These are phyloP conservation scores for Baorangia bicolor DNA, from an alignment of 768 basidiomycete genomes.

Conservation along the genomic window DNA sequence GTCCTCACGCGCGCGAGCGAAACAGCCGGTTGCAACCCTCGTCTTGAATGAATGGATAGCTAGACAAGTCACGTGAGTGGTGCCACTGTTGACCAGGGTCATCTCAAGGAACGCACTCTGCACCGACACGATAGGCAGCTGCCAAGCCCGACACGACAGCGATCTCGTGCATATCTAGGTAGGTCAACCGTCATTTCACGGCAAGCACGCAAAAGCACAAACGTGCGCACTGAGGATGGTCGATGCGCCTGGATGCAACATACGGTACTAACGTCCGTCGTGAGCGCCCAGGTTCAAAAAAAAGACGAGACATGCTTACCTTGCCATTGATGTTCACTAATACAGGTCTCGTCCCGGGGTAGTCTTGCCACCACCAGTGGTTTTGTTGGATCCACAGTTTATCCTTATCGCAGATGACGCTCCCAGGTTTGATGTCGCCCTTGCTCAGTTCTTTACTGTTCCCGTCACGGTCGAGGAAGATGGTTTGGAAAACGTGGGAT, in stretches of 20 bases:
- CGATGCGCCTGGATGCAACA: conserved; percentile 1
- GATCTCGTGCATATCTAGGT: conserved; percentile 2
- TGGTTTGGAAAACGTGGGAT: neutral
- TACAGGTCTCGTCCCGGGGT: no score
- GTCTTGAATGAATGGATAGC: neutral
- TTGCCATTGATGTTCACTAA: conserved; percentile 4
- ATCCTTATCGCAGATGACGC: neutral
- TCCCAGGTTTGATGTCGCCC: neutral
- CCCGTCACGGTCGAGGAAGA: neutral
- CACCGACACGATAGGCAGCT: neutral
- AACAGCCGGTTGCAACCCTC: neutral
- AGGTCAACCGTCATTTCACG: neutral
- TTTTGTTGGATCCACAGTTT: neutral
- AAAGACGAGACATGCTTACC: neutral
- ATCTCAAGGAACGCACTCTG: neutral
- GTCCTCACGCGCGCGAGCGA: no score
- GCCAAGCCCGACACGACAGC: neutral
- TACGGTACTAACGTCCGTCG: neutral
- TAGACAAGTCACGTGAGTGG: neutral
- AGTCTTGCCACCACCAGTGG: neutral
- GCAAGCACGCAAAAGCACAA: neutral
- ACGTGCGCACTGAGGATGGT: neutral
- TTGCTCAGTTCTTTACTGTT: neutral
- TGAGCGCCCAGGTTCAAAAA: neutral
- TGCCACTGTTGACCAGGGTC: neutral